phyloP scores from a whole-genome alignment of 2,329 filamentous ascomycete species.

The Trichoderma semiorbis region DNA sequence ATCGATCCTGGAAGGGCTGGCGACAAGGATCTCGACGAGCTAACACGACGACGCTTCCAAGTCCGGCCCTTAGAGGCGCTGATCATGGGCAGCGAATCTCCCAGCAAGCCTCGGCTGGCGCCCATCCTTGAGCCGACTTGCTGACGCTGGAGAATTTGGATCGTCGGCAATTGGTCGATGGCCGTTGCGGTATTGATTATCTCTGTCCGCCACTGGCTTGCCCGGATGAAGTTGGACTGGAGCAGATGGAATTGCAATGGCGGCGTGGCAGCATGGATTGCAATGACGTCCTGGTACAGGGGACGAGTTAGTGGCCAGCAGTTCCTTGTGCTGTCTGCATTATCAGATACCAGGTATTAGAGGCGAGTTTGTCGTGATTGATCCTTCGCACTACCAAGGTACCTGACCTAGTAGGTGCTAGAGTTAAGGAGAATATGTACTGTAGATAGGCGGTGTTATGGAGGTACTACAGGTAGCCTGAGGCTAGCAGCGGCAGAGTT shows the following conservation, averaged over 20 bases:
- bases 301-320: background rate
- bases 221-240: background rate
- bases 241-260: background rate
- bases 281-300: background rate
- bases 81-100: slow-evolving; percentile 13
- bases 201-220: background rate
- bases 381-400: background rate
- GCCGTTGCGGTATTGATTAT: slow-evolving; percentile 1
- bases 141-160: slow-evolving; percentile 5
- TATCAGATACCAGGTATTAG: background rate
- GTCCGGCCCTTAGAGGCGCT: background rate
- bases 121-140: background rate
- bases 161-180: slow-evolving; percentile 4
- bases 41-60: background rate
- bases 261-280: background rate
- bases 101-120: background rate
- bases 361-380: background rate
- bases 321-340: background rate
- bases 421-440: too few species aligned
- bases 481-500: background rate
- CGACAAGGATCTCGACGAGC: background rate
- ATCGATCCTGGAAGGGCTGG: slow-evolving; percentile 8
- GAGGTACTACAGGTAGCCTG: too few species aligned
- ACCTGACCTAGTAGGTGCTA: too few species aligned
- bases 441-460: background rate